These are phyloP conservation scores for Coemansia javaensis DNA, from an alignment of 192 early-diverging fungal species.

Conservation along the genomic window DNA sequence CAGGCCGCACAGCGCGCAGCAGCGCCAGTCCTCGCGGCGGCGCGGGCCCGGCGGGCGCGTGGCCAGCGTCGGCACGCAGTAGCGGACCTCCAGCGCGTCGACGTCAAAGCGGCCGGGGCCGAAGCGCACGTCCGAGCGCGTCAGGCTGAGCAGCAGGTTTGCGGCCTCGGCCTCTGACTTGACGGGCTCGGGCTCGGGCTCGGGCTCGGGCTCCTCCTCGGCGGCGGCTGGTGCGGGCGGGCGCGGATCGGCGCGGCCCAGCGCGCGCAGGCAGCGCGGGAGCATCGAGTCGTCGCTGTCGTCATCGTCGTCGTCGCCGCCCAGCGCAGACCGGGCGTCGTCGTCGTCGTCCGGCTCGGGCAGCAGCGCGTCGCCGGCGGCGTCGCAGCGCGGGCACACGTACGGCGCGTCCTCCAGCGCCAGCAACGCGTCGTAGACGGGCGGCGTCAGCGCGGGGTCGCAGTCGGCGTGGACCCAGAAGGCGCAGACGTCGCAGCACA, in stretches of 20 bases:
- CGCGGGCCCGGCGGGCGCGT: not conserved
- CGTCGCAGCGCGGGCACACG: conserved; percentile 44
- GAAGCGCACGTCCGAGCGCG: conserved; percentile 41
- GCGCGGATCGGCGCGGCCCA: not conserved
- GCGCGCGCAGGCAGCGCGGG: conserved; percentile 6
- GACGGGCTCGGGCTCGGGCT: not conserved
- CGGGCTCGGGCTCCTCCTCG: not conserved
- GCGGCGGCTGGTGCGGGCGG: not conserved
- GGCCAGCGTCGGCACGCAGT: conserved; percentile 1
- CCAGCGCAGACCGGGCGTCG: too few relatives aligned
- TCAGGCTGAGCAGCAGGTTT: conserved; percentile 41
- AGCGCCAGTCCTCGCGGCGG: conserved; percentile 19
- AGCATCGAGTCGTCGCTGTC: conserved; percentile 1
- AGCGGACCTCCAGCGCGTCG: conserved; percentile 21
- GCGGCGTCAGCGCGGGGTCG: conserved; percentile 46
- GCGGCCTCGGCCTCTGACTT: conserved; percentile 28
- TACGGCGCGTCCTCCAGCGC: conserved; percentile 55
- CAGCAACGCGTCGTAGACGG: conserved; percentile 56
- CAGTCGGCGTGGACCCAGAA: conserved; percentile 59
- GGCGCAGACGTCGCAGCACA: conserved; percentile 59
- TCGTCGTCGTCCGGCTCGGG: too few relatives aligned
- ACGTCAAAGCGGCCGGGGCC: conserved; percentile 22
- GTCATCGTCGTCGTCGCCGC: conserved; percentile 1
- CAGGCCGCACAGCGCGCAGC: conserved; percentile 30
- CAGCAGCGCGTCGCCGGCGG: too few relatives aligned